A percentile compares a stretch with the other conserved stretches of the same genome.
Evolutionary conservation across 108 stramenopile genomes (phyloP).

Genomic region (Cylindrotheca fusiformis): DNA sequence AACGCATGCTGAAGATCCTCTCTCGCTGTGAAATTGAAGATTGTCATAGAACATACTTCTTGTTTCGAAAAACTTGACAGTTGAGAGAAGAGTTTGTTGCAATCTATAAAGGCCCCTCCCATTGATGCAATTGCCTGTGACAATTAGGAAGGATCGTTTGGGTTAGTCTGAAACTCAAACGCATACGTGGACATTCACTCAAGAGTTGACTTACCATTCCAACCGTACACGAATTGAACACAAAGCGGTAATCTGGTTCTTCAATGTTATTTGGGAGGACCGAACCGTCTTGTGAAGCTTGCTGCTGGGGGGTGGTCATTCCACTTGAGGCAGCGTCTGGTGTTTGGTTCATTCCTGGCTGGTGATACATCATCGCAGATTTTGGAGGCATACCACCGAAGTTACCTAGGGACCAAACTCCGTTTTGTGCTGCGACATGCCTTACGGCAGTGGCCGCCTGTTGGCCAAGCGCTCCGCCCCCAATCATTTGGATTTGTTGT

Average conservation of each 20-base stretch:
- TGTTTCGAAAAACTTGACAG: conserved; percentile 69
- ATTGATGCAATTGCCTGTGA: conserved; percentile 85
- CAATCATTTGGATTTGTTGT: conserved; percentile 82
- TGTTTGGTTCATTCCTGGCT: conserved; percentile 3
- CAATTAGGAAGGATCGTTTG: not conserved
- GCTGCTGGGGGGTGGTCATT: not conserved
- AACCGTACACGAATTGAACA: conserved; percentile 78
- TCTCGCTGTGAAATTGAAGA: conserved; percentile 80
- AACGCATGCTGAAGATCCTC: conserved; percentile 82
- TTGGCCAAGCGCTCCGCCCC: conserved; percentile 71
- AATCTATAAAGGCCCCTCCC: conserved; percentile 89
- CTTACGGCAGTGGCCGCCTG: conserved; percentile 62
- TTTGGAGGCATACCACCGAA: conserved; percentile 65
- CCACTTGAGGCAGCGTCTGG: not conserved
- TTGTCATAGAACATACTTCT: conserved; percentile 81
- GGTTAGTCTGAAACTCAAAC: not conserved
- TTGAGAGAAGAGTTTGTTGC: conserved; percentile 76
- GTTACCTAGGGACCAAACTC: conserved; percentile 70
- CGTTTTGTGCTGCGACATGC: conserved; percentile 62
- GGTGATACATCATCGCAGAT: conserved; percentile 43
- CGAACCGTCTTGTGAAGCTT: not conserved
- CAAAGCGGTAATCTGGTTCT: conserved; percentile 67
- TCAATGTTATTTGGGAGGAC: conserved; percentile 31
- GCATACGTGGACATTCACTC: not conserved
- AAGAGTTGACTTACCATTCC: conserved; percentile 56